A percentile compares a stretch with the other conserved stretches of the same genome.
Conservation (phyloP, 805 yeast species). For the Metschnikowia cerradonensis region DNA sequence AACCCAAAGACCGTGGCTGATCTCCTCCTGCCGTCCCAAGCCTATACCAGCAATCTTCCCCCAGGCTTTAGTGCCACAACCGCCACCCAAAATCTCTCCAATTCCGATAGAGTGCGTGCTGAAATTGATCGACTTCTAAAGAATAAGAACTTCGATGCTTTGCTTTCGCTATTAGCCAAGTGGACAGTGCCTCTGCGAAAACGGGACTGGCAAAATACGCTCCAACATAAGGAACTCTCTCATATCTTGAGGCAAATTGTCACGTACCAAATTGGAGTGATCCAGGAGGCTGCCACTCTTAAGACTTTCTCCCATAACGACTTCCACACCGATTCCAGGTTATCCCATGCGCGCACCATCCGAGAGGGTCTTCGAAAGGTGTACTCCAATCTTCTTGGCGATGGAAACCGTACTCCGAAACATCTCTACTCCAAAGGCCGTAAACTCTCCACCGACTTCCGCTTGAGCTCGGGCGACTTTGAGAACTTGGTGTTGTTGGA, state of each 20-base stretch:
- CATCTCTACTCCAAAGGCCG: conserved; percentile 10
- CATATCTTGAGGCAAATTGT: conserved; percentile 11
- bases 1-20: not conserved
- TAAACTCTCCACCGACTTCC: not conserved
- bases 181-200: conserved; percentile 12
- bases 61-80: not conserved
- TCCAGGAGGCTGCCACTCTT: conserved; percentile 9
- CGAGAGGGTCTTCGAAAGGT: conserved; percentile 14
- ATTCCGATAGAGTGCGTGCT: not conserved
- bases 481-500: conserved; percentile 38
- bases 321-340: not conserved
- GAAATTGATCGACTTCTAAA: conserved; percentile 11
- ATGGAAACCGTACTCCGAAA: not conserved
- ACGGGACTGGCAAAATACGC: conserved; percentile 9
- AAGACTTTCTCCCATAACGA: conserved; percentile 1
- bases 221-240: conserved; percentile 13
- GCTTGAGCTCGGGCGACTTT: conserved; percentile 23
- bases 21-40: not conserved
- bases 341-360: conserved; percentile 11
- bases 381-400: conserved; percentile 13
- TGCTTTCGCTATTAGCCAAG: conserved; percentile 7
- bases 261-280: conserved; percentile 11
- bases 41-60: not conserved
- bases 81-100: not conserved
- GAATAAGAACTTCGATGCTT: conserved; percentile 5